Evolutionary conservation across 108 stramenopile genomes (phyloP).

Genomic region (Discostella pseudostelligera): DNA sequence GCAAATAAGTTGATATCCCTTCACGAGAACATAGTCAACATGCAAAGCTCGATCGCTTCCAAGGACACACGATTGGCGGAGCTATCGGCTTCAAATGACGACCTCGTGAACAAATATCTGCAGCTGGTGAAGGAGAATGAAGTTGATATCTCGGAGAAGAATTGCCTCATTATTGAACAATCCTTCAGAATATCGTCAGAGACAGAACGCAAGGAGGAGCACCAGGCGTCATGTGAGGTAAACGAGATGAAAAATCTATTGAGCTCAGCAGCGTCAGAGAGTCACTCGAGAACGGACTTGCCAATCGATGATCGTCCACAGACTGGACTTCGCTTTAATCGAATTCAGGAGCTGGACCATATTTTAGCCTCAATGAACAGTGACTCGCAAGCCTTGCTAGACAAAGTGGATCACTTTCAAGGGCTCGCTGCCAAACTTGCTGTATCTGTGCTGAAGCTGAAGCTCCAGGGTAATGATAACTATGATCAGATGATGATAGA

Average conservation of each 20-base stretch:
- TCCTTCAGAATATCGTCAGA: neutral
- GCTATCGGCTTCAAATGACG: neutral
- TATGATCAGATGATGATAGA: neutral
- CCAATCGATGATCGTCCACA: no score
- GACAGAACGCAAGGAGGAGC: neutral
- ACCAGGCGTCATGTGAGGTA: neutral
- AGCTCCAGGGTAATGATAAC: neutral
- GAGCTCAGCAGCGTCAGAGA: neutral
- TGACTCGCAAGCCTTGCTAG: neutral
- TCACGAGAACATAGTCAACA: neutral
- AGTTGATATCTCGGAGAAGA: neutral
- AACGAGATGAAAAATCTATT: neutral
- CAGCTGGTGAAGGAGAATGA: neutral
- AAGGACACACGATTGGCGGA: neutral
- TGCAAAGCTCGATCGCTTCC: neutral
- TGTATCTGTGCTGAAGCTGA: constrained; percentile 11
- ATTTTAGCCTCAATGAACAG: neutral
- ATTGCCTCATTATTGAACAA: neutral
- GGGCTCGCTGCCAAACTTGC: neutral
- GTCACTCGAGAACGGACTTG: neutral
- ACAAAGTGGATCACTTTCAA: neutral
- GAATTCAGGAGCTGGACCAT: neutral
- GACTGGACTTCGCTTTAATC: constrained; percentile 6
- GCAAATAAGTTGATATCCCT: neutral
- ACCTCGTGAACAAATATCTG: neutral